These are phyloP conservation scores for Scolecobasidium constrictum DNA, from an alignment of 2,329 filamentous ascomycete genomes.

Conservation along the genomic window DNA sequence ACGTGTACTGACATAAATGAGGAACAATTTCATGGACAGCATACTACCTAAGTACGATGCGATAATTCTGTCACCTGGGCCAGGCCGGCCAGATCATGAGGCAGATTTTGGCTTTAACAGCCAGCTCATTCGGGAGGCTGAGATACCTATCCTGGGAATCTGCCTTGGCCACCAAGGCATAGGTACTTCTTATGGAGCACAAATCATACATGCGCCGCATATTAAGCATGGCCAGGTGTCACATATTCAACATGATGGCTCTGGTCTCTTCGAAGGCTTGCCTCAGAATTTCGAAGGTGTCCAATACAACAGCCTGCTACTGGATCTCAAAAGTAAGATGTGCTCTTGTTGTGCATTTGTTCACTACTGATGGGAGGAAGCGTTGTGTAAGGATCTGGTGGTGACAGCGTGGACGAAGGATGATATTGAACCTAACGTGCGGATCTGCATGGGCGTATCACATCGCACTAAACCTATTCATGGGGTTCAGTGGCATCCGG, in stretches of 20 bases:
- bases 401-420: conserved; percentile 39
- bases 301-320: conserved; percentile 59
- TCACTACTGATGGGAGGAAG: conserved; percentile 27
- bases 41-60: conserved; percentile 60
- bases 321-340: not conserved
- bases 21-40: conserved; percentile 19
- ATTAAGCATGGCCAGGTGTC: conserved; percentile 64
- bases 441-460: conserved; percentile 66
- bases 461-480: conserved; percentile 64
- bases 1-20: not conserved
- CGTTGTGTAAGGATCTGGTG: conserved; percentile 24
- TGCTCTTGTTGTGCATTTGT: not conserved
- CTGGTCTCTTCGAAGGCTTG: conserved; percentile 58
- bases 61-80: conserved; percentile 82
- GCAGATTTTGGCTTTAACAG: conserved; percentile 77
- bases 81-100: conserved; percentile 62
- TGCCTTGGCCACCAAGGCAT: conserved; percentile 85
- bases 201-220: conserved; percentile 30
- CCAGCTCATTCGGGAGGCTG: conserved; percentile 58
- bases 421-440: conserved; percentile 32
- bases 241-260: conserved; percentile 46
- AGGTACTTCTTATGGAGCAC: conserved; percentile 55
- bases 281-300: conserved; percentile 51
- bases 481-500: conserved; percentile 85
- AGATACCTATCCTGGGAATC: conserved; percentile 73